phyloP scores from a whole-genome alignment of 768 basidiomycete species.

The Boletus pseudo-olivaceus region DNA sequence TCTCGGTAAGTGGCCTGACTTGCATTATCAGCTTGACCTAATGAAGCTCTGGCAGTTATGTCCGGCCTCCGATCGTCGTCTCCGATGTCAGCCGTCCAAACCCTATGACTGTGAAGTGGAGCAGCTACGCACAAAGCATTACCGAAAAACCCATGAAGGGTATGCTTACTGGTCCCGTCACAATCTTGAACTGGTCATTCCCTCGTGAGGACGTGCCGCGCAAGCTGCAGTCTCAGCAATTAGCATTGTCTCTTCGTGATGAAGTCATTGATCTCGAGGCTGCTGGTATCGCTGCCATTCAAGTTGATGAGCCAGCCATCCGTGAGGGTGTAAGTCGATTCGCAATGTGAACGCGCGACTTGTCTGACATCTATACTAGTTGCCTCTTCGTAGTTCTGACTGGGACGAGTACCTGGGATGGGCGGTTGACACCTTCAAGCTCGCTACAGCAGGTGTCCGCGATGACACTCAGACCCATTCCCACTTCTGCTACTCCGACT shows the following conservation, averaged over 20 bases:
- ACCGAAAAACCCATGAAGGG: constrained; percentile 97
- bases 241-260: constrained; percentile 96
- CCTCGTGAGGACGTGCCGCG: constrained; percentile 96
- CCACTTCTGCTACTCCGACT: constrained; percentile 99
- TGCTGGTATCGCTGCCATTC: constrained; percentile 95
- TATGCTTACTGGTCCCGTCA: constrained; percentile 97
- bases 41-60: constrained; percentile 55
- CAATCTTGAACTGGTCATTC: constrained; percentile 99
- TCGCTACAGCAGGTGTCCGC: constrained; percentile 92
- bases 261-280: constrained; percentile 97
- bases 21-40: constrained; percentile 5
- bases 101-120: constrained; percentile 97
- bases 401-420: constrained; percentile 96
- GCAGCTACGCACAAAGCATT: constrained; percentile 91
- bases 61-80: constrained; percentile 97
- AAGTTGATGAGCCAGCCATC: constrained; percentile 99
- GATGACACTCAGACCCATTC: constrained; percentile 96
- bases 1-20: constrained; percentile 63
- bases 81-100: constrained; percentile 92
- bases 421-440: constrained; percentile 99
- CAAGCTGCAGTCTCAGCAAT: constrained; percentile 96
- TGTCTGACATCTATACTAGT: constrained; percentile 36
- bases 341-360: not conserved
- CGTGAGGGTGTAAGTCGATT: constrained; percentile 82
- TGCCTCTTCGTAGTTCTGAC: constrained; percentile 93